These are phyloP conservation scores for Fomitopsis palustris DNA, from an alignment of 1,284 basidiomycete species.

Conservation along the genomic window DNA sequence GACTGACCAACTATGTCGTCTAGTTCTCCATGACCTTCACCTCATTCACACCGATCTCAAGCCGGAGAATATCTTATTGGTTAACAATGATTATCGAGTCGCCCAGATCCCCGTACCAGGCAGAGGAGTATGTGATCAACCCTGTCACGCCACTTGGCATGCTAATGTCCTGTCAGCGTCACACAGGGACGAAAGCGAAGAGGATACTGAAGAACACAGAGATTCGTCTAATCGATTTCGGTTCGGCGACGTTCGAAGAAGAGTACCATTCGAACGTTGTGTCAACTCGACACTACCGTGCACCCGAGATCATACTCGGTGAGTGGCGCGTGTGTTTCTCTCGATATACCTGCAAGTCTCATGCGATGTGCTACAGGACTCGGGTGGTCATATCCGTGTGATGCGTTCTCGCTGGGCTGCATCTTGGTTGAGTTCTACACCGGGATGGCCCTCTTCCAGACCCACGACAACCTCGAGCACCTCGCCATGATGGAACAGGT, in stretches of 20 bases:
- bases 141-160: not conserved
- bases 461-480: constrained; percentile 98
- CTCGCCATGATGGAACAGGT: constrained; percentile 99
- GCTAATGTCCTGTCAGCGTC: constrained; percentile 42
- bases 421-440: constrained; percentile 99
- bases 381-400: constrained; percentile 98
- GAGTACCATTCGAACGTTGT: constrained; percentile 99
- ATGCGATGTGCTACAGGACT: constrained; percentile 55
- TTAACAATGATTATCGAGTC: constrained; percentile 75
- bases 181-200: constrained; percentile 57
- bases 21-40: constrained; percentile 89
- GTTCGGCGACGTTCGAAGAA: constrained; percentile 95
- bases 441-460: constrained; percentile 96
- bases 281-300: constrained; percentile 96
- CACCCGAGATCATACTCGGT: constrained; percentile 99
- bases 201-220: constrained; percentile 85
- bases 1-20: constrained; percentile 2
- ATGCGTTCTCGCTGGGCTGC: constrained; percentile 97
- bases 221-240: constrained; percentile 98
- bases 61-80: constrained; percentile 96
- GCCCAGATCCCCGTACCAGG: constrained; percentile 53
- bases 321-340: constrained; percentile 23
- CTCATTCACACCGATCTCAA: constrained; percentile 99
- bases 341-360: not conserved
- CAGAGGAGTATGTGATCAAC: constrained; percentile 41